Evolutionary conservation across 139 green algal species (phyloP).

Genomic region (Chlorella sorokiniana): DNA sequence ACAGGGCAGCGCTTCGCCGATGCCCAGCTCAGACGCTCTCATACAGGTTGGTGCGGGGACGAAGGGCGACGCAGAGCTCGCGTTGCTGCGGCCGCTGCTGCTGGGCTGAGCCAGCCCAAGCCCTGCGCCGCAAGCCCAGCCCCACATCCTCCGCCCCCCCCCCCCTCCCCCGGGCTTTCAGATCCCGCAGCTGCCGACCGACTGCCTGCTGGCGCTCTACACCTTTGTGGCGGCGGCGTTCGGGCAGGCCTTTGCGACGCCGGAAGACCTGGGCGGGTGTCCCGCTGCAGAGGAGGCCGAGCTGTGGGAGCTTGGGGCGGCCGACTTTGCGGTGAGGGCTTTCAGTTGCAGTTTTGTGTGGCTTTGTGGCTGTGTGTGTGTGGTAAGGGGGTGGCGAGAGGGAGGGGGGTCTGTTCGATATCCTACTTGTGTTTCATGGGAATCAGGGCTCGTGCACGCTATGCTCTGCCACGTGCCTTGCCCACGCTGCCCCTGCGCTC

Average conservation of each 20-base stretch:
- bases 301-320: not conserved
- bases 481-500: too few species aligned
- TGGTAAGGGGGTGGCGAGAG: too few species aligned
- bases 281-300: not conserved
- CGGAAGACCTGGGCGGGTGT: not conserved
- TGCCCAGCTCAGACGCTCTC: too few species aligned
- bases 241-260: not conserved
- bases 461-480: too few species aligned
- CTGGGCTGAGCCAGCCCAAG: not conserved
- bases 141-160: not conserved
- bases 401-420: too few species aligned
- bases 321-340: conserved; percentile 2
- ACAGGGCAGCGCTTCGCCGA: too few species aligned
- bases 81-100: too few species aligned
- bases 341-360: not conserved
- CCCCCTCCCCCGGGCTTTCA: not conserved
- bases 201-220: not conserved
- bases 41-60: too few species aligned
- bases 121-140: not conserved
- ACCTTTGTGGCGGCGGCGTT: not conserved
- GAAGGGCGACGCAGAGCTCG: too few species aligned
- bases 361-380: not conserved
- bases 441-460: too few species aligned
- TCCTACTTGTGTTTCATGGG: too few species aligned
- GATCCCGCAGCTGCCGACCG: not conserved